Evolutionary conservation across 495 filamentous ascomycete species (phyloP).

Genomic region (Penicillium turbatum): DNA sequence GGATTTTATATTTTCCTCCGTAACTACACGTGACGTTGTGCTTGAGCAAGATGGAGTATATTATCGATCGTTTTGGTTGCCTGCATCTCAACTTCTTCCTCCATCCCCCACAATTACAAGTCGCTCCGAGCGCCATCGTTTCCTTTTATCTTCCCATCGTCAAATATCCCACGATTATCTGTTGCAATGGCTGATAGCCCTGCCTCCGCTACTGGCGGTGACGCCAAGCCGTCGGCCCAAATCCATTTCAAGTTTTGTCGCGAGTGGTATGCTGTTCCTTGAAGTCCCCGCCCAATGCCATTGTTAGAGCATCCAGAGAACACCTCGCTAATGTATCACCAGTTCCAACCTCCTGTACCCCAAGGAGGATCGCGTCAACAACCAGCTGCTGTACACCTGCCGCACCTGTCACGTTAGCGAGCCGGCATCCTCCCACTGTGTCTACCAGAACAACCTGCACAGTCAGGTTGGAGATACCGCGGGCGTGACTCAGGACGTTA

Average conservation of each 20-base stretch:
- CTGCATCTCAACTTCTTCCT: too few species aligned
- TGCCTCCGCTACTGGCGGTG: constrained; percentile 51
- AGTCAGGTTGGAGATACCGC: constrained; percentile 90
- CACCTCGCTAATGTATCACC: constrained; percentile 13
- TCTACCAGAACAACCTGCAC: constrained; percentile 87
- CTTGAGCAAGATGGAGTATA: too few species aligned
- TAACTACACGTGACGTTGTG: too few species aligned
- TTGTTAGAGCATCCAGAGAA: not conserved
- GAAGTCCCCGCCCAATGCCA: not conserved
- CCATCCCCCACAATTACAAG: too few species aligned
- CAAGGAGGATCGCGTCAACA: constrained; percentile 72
- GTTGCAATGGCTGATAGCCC: constrained; percentile 59
- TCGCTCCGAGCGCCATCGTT: too few species aligned
- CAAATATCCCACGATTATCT: not conserved
- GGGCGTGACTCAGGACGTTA: constrained; percentile 94
- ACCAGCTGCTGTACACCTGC: constrained; percentile 71
- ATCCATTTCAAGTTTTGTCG: constrained; percentile 95
- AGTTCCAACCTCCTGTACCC: constrained; percentile 97
- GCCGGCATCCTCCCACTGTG: constrained; percentile 75
- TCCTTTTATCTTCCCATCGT: too few species aligned
- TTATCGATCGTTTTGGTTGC: too few species aligned
- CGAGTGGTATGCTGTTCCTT: constrained; percentile 64
- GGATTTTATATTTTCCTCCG: too few species aligned
- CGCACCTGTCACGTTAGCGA: constrained; percentile 89
- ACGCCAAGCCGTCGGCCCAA: constrained; percentile 62